A percentile compares a stretch with the other conserved stretches of the same genome.
phyloP scores from a whole-genome alignment of 768 basidiomycete genomes.

The Cystofilobasidium macerans region DNA sequence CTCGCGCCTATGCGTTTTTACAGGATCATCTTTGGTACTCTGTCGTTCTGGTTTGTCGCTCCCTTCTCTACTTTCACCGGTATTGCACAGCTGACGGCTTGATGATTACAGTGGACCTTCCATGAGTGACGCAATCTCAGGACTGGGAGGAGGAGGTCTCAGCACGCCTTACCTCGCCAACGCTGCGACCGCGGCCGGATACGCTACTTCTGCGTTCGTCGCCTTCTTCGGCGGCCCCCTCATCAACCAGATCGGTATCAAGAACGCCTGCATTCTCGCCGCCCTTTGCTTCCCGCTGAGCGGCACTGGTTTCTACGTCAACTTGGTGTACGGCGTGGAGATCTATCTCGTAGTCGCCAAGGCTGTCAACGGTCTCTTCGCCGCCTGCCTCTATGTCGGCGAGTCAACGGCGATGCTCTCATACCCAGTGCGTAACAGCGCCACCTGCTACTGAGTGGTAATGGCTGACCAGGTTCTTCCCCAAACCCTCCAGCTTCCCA shows the following conservation, averaged over 20 bases:
- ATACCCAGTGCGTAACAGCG: background rate
- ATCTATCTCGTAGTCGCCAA: background rate
- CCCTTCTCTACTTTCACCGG: background rate
- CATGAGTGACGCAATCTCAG: background rate
- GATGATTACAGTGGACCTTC: too few relatives aligned
- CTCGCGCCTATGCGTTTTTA: too few relatives aligned
- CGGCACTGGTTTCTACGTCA: background rate
- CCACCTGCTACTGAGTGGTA: background rate
- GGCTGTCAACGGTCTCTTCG: slow-evolving; percentile 1
- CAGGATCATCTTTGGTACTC: background rate
- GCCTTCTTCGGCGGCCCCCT: background rate
- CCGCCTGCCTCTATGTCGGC: background rate
- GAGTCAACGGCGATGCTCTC: background rate
- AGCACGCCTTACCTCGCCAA: background rate
- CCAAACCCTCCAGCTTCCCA: background rate
- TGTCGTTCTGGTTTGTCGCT: slow-evolving; percentile 8
- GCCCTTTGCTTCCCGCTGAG: background rate
- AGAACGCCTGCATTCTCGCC: background rate
- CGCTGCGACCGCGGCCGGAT: background rate
- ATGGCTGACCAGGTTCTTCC: background rate
- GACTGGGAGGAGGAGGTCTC: slow-evolving; percentile 3
- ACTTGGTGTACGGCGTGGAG: slow-evolving; percentile 1
- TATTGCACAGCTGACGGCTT: too few relatives aligned
- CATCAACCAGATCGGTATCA: slow-evolving; percentile 1
- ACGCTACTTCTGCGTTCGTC: background rate